phyloP scores from a whole-genome alignment of 768 basidiomycete genomes.

The Podaxis sp. region DNA sequence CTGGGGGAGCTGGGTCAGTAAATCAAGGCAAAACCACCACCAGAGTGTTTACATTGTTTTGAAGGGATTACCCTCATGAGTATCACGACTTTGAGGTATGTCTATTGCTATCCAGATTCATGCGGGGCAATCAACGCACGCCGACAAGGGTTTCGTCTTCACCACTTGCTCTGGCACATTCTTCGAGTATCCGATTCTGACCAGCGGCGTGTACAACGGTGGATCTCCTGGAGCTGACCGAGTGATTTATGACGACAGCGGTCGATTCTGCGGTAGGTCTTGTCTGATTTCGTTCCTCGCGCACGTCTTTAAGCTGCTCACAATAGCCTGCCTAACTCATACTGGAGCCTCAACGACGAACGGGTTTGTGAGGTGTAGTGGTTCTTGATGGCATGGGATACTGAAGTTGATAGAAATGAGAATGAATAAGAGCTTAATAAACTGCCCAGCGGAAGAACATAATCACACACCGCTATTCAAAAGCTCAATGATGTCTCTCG shows the following conservation, averaged over 20 bases:
- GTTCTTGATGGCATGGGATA: background rate
- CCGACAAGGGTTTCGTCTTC: conserved; percentile 25
- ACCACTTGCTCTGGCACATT: conserved; percentile 24
- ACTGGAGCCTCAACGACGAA: conserved; percentile 26
- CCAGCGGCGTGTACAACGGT: conserved; percentile 22
- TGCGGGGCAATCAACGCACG: background rate
- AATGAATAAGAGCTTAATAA: too few species aligned
- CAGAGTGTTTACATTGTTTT: background rate
- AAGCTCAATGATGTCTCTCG: too few species aligned
- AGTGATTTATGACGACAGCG: conserved; percentile 28
- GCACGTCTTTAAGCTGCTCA: background rate
- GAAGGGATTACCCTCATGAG: conserved; percentile 27
- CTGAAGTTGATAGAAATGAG: too few species aligned
- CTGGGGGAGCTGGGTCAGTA: conserved; percentile 24
- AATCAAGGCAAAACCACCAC: background rate
- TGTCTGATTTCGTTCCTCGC: background rate
- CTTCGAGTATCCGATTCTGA: conserved; percentile 27
- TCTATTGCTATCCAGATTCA: background rate
- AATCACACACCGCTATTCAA: too few species aligned
- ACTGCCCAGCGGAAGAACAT: too few species aligned
- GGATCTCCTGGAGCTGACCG: conserved; percentile 30
- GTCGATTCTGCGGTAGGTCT: conserved; percentile 26
- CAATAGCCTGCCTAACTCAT: conserved; percentile 29
- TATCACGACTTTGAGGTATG: conserved; percentile 28
- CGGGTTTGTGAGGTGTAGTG: conserved; percentile 25